Evolutionary conservation across 169 alveolate genomes (phyloP), one percentile per base, ranked within the genome.

Genomic region (Plasmodium vinckei): DNA sequence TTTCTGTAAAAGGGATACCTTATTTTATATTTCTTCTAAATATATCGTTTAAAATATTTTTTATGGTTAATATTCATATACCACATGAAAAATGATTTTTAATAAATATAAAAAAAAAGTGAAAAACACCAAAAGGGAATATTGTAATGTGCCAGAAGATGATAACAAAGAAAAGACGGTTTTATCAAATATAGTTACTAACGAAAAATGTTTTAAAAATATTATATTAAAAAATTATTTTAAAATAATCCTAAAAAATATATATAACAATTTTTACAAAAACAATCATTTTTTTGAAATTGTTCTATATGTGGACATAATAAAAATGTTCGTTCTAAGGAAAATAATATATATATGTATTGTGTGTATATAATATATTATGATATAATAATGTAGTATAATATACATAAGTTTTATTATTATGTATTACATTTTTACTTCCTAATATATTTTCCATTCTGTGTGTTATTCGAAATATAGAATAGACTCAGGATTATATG

Each of bases 51-150:
- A 7, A 33, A 33, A 33, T 33, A 33, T 33, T 33, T 1, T 33
- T 33, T 33, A 33, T 33, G 42, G 42, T 4, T 33, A 33, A 33
- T 33, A 33, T 33, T 33, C 42, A 33, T 33, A 33, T 33, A 9
- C 1, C 67, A 51, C 9, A 65, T n/a, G 6, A 9, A 44, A 39
- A 63, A 82, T 82, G 90, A 12, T 67, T 21, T 67, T 33, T 54
- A 67, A 82, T 67, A 67, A 67, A 39, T 67, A 65, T 56, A 82
- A 19, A 42, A 82, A 65, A 42, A 82, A 82, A 56, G 54, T 67
- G 54, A 82, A 46, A 65, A 82, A 82, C 63, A 82, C 90, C n/a
- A 82, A 82, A 67, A 68, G 90, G 63, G 39, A 64, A 57, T 67
- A 65, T 59, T 82, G 90, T 47, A 69, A 54, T 47, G 63, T 15